phyloP scores from a whole-genome alignment of 306 rosid species.

The Casuarina cunninghamiana region DNA sequence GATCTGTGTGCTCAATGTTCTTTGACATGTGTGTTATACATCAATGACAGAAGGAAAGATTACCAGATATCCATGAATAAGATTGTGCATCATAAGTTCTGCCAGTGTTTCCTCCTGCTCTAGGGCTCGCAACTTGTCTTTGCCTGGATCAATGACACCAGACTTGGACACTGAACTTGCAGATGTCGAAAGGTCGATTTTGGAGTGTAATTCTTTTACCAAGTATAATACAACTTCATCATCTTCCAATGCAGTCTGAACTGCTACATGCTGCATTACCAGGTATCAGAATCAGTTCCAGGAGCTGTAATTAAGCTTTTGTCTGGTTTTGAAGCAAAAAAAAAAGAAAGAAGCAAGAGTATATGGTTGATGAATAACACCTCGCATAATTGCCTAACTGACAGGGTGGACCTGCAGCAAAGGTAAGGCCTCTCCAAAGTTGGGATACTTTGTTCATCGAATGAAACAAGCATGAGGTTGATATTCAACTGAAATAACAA shows the following conservation, averaged over 20 bases:
- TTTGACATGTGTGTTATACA: neutral
- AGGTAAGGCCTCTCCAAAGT: conserved; percentile 55
- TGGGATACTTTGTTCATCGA: conserved; percentile 56
- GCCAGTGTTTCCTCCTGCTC: conserved; percentile 57
- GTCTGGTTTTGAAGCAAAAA: neutral
- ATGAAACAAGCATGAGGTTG: conserved; percentile 58
- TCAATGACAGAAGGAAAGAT: conserved; percentile 17
- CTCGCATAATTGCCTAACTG: conserved; percentile 54
- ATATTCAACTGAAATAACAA: conserved; percentile 44
- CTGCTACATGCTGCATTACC: conserved; percentile 56
- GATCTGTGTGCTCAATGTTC: neutral
- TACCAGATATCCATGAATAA: conserved; percentile 59
- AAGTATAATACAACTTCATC: conserved; percentile 56
- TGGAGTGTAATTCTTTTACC: conserved; percentile 40
- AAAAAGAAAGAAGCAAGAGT: conserved; percentile 14
- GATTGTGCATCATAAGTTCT: conserved; percentile 37
- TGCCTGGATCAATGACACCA: conserved; percentile 35
- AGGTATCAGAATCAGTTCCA: conserved; percentile 27
- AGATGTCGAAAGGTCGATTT: conserved; percentile 28
- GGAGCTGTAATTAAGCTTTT: neutral
- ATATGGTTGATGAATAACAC: conserved; percentile 37
- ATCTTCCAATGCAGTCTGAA: conserved; percentile 31
- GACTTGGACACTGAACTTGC: conserved; percentile 17
- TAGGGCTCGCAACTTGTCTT: conserved; percentile 40
- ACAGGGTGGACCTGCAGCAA: conserved; percentile 54